Conservation (phyloP, 352 stramenopile species). For the Phytophthora sp. region DNA sequence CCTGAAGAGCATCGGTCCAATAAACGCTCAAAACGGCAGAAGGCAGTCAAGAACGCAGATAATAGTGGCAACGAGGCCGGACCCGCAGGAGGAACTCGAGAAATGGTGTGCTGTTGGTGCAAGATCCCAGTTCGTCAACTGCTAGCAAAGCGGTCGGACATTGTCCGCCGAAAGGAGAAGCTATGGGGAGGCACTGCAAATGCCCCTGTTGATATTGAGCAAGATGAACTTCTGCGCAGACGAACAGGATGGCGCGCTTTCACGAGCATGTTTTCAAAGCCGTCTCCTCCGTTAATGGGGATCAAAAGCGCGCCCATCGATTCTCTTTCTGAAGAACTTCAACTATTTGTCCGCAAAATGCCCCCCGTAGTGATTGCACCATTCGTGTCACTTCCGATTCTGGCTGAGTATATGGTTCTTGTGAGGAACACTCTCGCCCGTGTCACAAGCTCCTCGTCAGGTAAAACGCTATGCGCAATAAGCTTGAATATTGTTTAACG, state of each 20-base stretch:
- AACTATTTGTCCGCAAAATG: slow-evolving; percentile 60
- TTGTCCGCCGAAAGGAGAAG: slow-evolving; percentile 60
- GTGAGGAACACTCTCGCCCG: slow-evolving; percentile 64
- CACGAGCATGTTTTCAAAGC: slow-evolving; percentile 67
- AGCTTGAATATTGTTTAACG: background rate
- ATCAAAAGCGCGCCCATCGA: slow-evolving; percentile 75
- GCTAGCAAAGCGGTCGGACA: slow-evolving; percentile 48
- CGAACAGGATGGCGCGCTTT: slow-evolving; percentile 77
- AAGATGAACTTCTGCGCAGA: slow-evolving; percentile 73
- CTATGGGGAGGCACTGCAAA: slow-evolving; percentile 73
- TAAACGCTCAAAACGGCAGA: slow-evolving; percentile 15
- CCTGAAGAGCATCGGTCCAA: slow-evolving; percentile 29
- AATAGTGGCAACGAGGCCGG: slow-evolving; percentile 17
- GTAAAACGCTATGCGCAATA: too few relatives aligned
- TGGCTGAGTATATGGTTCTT: slow-evolving; percentile 75
- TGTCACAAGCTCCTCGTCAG: slow-evolving; percentile 42
- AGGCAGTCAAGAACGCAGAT: slow-evolving; percentile 3
- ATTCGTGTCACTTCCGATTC: slow-evolving; percentile 66
- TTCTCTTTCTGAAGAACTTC: slow-evolving; percentile 52
- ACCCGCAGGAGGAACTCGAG: slow-evolving; percentile 25
- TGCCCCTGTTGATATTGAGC: slow-evolving; percentile 68
- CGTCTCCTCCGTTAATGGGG: slow-evolving; percentile 53
- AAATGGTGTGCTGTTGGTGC: slow-evolving; percentile 84
- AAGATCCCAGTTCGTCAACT: slow-evolving; percentile 72
- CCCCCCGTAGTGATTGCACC: slow-evolving; percentile 71